Percentiles rank a stretch among this genome's conserved stretches.
phyloP scores from a whole-genome alignment of 2,329 filamentous ascomycete genomes.

The Neospermospora avenae region DNA sequence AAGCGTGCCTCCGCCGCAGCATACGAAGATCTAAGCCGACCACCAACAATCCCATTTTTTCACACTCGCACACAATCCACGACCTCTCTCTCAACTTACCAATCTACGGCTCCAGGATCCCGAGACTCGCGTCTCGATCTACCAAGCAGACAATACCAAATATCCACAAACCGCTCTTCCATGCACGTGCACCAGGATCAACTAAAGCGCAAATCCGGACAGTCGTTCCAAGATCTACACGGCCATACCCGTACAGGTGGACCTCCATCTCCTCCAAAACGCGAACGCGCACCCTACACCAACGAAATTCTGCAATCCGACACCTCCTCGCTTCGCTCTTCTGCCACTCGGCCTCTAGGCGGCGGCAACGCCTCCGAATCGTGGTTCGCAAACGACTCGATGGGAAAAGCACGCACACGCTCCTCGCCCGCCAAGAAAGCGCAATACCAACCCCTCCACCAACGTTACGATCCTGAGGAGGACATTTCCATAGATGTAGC shows the following conservation, averaged over 20 bases:
- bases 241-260: slow-evolving; percentile 1
- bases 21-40: slow-evolving; percentile 45
- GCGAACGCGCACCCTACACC: slow-evolving; percentile 40
- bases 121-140: slow-evolving; percentile 54
- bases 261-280: slow-evolving; percentile 21
- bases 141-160: slow-evolving; percentile 54
- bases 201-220: slow-evolving; percentile 47
- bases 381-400: slow-evolving; percentile 34
- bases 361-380: slow-evolving; percentile 12
- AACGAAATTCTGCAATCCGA: slow-evolving; percentile 38
- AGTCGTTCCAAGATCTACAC: neutral
- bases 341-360: slow-evolving; percentile 10
- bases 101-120: slow-evolving; percentile 47
- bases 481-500: slow-evolving; percentile 3
- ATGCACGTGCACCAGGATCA: slow-evolving; percentile 44
- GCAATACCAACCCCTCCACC: slow-evolving; percentile 31
- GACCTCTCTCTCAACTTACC: slow-evolving; percentile 51
- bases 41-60: slow-evolving; percentile 69
- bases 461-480: slow-evolving; percentile 41
- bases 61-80: slow-evolving; percentile 68
- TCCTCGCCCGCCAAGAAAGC: slow-evolving; percentile 13
- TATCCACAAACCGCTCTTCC: slow-evolving; percentile 43
- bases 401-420: slow-evolving; percentile 31
- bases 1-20: slow-evolving; percentile 43
- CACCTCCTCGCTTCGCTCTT: slow-evolving; percentile 8